Conservation (phyloP, 148 eudicot genomes). For the Camellia granthamiana region DNA sequence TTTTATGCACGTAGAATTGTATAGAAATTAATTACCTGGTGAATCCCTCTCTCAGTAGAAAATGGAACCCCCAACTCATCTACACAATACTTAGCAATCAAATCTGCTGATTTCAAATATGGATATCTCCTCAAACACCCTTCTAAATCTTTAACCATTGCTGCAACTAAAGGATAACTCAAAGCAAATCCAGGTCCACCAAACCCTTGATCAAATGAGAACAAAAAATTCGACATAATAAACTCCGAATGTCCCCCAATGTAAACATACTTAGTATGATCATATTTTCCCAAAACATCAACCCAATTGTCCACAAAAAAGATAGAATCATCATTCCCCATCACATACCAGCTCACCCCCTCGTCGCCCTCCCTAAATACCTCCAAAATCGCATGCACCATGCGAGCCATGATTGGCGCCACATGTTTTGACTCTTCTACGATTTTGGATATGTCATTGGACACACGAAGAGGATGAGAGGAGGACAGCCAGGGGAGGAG, state of each 20-base stretch:
- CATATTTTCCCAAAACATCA: conserved; percentile 24
- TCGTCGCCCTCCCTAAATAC: conserved; percentile 20
- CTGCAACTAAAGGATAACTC: conserved; percentile 31
- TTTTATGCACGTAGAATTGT: too few relatives aligned
- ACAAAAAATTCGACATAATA: conserved; percentile 11
- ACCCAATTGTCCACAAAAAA: conserved; percentile 38
- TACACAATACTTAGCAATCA: conserved; percentile 18
- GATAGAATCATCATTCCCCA: conserved; percentile 33
- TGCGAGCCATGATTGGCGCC: conserved; percentile 6
- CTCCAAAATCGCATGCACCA: conserved; percentile 29
- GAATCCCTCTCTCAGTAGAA: conserved; percentile 26
- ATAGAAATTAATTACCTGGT: conserved; percentile 25
- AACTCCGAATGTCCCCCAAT: conserved; percentile 34
- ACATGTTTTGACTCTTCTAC: not conserved
- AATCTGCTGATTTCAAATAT: conserved; percentile 10
- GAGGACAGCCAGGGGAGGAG: conserved; percentile 23
- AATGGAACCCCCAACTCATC: conserved; percentile 38
- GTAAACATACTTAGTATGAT: conserved; percentile 32
- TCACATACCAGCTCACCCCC: conserved; percentile 26
- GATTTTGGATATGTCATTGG: conserved; percentile 9
- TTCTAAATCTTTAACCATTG: conserved; percentile 21
- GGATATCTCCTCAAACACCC: conserved; percentile 25
- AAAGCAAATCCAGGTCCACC: conserved; percentile 40
- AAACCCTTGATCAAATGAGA: conserved; percentile 29
- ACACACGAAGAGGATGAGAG: conserved; percentile 23